Percentiles rank a stretch among this genome's conserved stretches.
Evolutionary conservation across 2,329 filamentous ascomycete genomes (phyloP).

Genomic region (Madurella mycetomatis): DNA sequence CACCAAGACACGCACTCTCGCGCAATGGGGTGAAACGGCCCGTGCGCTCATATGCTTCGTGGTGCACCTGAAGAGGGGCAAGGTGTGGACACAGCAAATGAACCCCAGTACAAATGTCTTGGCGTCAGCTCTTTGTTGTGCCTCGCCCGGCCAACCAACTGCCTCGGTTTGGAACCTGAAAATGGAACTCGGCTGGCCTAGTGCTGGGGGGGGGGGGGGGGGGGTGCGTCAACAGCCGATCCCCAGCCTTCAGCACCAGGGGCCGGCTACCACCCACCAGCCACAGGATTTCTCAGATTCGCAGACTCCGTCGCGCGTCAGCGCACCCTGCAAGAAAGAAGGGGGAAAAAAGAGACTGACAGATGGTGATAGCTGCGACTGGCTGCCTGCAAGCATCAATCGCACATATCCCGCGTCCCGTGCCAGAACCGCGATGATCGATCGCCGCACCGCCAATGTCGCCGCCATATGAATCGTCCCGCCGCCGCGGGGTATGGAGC

Average conservation of each 20-base stretch:
- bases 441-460: constrained; percentile 48
- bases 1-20: too few species aligned
- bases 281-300: constrained; percentile 14
- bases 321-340: neutral
- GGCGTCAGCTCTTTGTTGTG: constrained; percentile 17
- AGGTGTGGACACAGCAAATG: neutral
- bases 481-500: constrained; percentile 61
- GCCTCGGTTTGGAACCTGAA: constrained; percentile 25
- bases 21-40: constrained; percentile 6
- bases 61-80: constrained; percentile 4
- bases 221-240: constrained; percentile 17
- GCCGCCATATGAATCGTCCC: constrained; percentile 59
- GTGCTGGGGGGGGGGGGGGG: too few species aligned
- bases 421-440: constrained; percentile 36
- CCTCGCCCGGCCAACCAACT: constrained; percentile 27
- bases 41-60: constrained; percentile 8
- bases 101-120: constrained; percentile 6
- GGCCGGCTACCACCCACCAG: constrained; percentile 9
- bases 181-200: constrained; percentile 20
- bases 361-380: neutral
- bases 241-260: constrained; percentile 9
- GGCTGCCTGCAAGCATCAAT: neutral
- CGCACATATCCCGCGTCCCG: neutral
- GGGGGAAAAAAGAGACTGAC: neutral
- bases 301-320: neutral